These are phyloP conservation scores for Linnemannia zychae DNA, from an alignment of 192 early-diverging fungal species.

Conservation along the genomic window DNA sequence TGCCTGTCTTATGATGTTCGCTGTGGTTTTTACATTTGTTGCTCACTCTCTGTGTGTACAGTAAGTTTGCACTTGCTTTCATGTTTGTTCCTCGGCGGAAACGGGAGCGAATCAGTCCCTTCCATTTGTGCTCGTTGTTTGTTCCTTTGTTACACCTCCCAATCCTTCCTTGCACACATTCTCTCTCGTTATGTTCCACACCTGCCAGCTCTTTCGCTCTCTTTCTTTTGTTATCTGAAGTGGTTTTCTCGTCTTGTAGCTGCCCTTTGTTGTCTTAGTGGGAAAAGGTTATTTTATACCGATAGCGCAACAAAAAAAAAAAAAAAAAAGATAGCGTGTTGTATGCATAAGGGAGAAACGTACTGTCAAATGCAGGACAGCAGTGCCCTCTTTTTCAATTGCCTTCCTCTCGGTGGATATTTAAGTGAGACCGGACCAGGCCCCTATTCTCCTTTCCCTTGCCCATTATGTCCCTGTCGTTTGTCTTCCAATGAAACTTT, in stretches of 20 bases:
- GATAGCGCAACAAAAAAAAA: not conserved
- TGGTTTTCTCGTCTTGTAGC: not conserved
- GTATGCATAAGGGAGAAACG: not conserved
- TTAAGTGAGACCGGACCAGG: not conserved
- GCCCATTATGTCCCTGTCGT: not conserved
- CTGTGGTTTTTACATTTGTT: not conserved
- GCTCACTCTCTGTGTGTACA: not conserved
- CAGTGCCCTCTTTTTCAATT: not conserved
- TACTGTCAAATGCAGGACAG: not conserved
- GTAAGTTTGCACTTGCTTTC: not conserved
- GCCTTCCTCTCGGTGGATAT: not conserved
- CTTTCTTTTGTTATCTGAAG: not conserved
- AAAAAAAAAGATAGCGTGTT: not conserved
- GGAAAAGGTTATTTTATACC: not conserved
- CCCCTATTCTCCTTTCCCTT: not conserved
- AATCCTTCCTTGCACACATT: not conserved
- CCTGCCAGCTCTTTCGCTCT: not conserved
- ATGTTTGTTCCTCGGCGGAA: not conserved
- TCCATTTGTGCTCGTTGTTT: not conserved
- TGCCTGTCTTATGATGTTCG: not conserved
- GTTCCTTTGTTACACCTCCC: not conserved
- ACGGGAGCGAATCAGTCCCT: not conserved
- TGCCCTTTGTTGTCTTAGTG: not conserved
- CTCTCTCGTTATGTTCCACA: not conserved
- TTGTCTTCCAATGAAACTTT: not conserved